Conservation (phyloP, 1,284 basidiomycete species). For the Apiotrichum veenhuisii region DNA sequence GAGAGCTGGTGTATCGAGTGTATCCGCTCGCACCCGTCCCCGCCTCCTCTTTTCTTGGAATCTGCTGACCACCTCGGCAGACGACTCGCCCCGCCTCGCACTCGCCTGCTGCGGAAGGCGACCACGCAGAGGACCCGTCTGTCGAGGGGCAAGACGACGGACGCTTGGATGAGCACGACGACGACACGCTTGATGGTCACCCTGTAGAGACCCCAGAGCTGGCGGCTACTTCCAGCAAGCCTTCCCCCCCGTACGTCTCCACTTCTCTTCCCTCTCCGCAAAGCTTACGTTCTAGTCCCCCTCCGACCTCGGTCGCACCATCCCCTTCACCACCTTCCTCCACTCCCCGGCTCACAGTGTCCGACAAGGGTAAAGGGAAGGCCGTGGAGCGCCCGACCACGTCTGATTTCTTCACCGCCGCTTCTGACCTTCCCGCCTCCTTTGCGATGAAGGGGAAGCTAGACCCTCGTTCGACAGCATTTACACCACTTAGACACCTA, state of each 20-base stretch:
- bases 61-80: no score
- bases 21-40: no score
- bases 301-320: neutral
- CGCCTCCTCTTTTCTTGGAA: neutral
- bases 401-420: neutral
- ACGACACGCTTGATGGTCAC: neutral
- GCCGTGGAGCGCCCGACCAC: neutral
- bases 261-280: neutral
- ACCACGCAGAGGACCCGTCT: no score
- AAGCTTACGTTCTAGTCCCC: neutral
- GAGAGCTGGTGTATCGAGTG: no score
- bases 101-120: no score
- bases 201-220: no score
- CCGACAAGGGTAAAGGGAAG: neutral
- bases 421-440: neutral
- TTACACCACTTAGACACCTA: slow-evolving; percentile 2
- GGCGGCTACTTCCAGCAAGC: neutral
- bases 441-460: neutral
- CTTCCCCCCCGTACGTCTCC: neutral
- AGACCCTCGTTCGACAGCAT: slow-evolving; percentile 4
- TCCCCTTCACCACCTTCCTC: neutral
- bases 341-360: neutral
- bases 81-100: no score
- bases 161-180: neutral
- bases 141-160: no score